Evolutionary conservation across 768 basidiomycete species (phyloP), one percentile per base, ranked within the genome.

Genomic region (Leucocoprinus sp.): DNA sequence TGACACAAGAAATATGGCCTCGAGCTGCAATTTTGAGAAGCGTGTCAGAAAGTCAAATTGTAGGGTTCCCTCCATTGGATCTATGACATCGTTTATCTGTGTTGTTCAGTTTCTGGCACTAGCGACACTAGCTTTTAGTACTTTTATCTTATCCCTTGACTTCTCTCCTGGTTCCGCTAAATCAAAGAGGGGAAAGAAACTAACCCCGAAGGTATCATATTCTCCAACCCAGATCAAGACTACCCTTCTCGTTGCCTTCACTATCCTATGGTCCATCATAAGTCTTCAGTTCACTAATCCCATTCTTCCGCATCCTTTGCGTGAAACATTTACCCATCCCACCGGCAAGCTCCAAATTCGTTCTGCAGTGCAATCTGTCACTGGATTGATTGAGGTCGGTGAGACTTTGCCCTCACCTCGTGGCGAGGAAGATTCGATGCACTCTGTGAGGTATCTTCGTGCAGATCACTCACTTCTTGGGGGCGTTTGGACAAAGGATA

Each of bases 371-470:
- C 70, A 78, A 45, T 85, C 85, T 15, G 61, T 74, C n/a, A 93
- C 89, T 1, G 93, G 93, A 1, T 66, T 83, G 11, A 77, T 97
- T 26, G 75, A 84, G 2, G 92, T 96, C 6, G 93, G 79, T 22
- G 88, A 97, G 55, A 64, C 74, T 31, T 56, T 76, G 3, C 68
- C 74, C 28, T 71, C 66, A 3, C 51, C 50, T 56, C 29, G 54
- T 55, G 9, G 55, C 1, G 57, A 60, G 45, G 58, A 59, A 43
- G 51, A 57, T 15, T 56, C 65, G 8, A 55, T 76, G 53, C 71
- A 78, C 50, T 78, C 76, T 21, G 60, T 74, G 18, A 72, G 80
- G 42, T 82, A 79, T 54, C 62, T 82, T 40, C 78, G 80, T 17
- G 80, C 73, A 18, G 75, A 75, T 6, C 80, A 82, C 59, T 82